Evolutionary conservation across 225 moss, liverwort and hornwort genomes (phyloP).

Genomic region (Bryum argenteum): DNA sequence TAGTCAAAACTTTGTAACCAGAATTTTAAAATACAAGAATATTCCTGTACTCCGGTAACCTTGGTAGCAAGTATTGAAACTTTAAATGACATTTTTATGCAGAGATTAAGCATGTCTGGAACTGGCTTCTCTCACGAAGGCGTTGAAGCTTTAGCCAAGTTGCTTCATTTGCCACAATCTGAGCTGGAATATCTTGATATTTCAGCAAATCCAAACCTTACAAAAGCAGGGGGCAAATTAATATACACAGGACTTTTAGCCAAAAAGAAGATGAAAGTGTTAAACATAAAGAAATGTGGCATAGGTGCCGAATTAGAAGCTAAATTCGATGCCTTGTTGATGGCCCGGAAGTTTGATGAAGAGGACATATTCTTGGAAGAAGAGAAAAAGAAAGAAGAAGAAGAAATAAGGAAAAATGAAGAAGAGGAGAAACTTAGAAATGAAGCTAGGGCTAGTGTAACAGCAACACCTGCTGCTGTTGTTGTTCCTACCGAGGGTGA

Average conservation of each 20-base stretch:
- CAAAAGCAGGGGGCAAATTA: constrained; percentile 31
- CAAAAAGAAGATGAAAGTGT: constrained; percentile 52
- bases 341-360: constrained; percentile 54
- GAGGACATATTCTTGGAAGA: constrained; percentile 44
- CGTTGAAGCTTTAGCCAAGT: constrained; percentile 38
- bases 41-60: no score
- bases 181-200: constrained; percentile 41
- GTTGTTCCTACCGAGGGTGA: fast-evolving
- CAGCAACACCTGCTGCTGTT: background rate
- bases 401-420: constrained; percentile 19
- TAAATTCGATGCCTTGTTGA: constrained; percentile 43
- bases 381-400: constrained; percentile 26
- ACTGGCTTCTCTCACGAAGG: constrained; percentile 38
- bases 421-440: constrained; percentile 7
- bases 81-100: background rate
- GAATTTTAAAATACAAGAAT: no score
- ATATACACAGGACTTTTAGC: constrained; percentile 45
- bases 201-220: constrained; percentile 52
- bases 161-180: constrained; percentile 59
- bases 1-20: no score
- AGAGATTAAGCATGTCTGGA: constrained; percentile 54
- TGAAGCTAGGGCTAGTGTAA: fast-evolving
- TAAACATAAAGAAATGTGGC: constrained; percentile 44
- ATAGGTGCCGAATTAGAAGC: constrained; percentile 42
- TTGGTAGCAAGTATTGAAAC: background rate